These are phyloP conservation scores for Elsinoe perseae DNA, from an alignment of 2,329 filamentous ascomycete genomes.

Conservation along the genomic window DNA sequence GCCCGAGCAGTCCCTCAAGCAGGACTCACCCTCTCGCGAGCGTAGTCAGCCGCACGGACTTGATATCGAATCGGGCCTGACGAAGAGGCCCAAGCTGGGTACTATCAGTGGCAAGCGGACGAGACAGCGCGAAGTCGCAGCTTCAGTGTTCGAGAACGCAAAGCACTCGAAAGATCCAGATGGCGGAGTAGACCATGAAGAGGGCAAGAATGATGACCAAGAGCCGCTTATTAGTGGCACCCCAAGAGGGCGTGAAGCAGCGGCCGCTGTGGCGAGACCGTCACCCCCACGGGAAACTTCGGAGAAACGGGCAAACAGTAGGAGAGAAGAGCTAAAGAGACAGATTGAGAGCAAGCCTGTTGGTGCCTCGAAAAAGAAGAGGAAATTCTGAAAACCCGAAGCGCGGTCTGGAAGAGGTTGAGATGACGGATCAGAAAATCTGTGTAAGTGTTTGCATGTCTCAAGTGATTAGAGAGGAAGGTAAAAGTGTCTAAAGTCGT, in stretches of 20 bases:
- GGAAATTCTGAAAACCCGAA: slow-evolving; percentile 47
- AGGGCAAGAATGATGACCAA: not conserved
- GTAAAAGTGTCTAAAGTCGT: not conserved
- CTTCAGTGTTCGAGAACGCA: not conserved
- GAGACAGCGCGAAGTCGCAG: slow-evolving; percentile 7
- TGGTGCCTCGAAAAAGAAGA: slow-evolving; percentile 49
- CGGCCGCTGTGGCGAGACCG: not conserved
- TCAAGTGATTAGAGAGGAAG: not conserved
- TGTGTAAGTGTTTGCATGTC: no score
- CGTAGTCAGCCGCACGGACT: no score
- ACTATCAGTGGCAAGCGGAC: slow-evolving; percentile 19
- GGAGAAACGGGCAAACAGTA: slow-evolving; percentile 48
- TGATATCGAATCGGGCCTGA: no score
- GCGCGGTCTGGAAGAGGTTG: no score
- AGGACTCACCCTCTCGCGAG: not conserved
- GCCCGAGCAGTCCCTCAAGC: not conserved
- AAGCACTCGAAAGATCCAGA: not conserved
- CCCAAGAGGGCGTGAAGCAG: not conserved
- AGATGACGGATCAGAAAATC: no score
- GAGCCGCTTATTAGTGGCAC: no score
- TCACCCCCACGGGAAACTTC: slow-evolving; percentile 33
- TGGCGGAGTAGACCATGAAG: not conserved
- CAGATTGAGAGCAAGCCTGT: slow-evolving; percentile 45
- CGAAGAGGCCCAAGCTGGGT: slow-evolving; percentile 19
- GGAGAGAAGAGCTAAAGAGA: slow-evolving; percentile 49